phyloP scores from a whole-genome alignment of 192 early-diverging fungal species.

The Paraglomus brasilianum region DNA sequence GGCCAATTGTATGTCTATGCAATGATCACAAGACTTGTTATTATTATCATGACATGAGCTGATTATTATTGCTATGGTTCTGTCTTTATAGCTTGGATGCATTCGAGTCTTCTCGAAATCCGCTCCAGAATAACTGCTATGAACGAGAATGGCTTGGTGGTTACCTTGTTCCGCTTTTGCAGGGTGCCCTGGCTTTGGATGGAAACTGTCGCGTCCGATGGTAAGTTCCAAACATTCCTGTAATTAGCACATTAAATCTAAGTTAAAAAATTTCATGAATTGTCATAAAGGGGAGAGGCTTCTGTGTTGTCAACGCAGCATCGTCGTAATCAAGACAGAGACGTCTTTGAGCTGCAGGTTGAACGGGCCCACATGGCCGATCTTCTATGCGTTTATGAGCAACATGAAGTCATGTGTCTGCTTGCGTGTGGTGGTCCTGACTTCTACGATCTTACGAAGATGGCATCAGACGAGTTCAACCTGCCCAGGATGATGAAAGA shows the following conservation, averaged over 20 bases:
- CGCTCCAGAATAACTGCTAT: slow-evolving; percentile 23
- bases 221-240: slow-evolving; percentile 14
- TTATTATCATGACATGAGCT: neutral
- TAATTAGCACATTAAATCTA: slow-evolving; percentile 21
- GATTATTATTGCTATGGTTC: no score
- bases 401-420: slow-evolving; percentile 28
- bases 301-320: neutral
- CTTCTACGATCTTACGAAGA: slow-evolving; percentile 28
- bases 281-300: slow-evolving; percentile 12
- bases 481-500: slow-evolving; percentile 28
- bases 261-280: neutral
- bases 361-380: slow-evolving; percentile 28
- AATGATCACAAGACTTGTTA: neutral
- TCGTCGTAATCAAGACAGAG: slow-evolving; percentile 24
- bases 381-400: slow-evolving; percentile 10
- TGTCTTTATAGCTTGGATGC: slow-evolving; percentile 24
- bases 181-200: slow-evolving; percentile 30
- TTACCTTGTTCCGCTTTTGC: slow-evolving; percentile 33
- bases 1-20: slow-evolving; percentile 29
- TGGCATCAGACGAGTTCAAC: slow-evolving; percentile 5
- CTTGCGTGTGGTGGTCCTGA: slow-evolving; percentile 31
- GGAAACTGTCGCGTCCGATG: slow-evolving; percentile 24
- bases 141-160: slow-evolving; percentile 25
- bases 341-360: slow-evolving; percentile 24
- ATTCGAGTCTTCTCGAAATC: slow-evolving; percentile 25